Base-by-base conservation (phyloP, 805 yeast species). In the Candida odintsovae region DNA sequence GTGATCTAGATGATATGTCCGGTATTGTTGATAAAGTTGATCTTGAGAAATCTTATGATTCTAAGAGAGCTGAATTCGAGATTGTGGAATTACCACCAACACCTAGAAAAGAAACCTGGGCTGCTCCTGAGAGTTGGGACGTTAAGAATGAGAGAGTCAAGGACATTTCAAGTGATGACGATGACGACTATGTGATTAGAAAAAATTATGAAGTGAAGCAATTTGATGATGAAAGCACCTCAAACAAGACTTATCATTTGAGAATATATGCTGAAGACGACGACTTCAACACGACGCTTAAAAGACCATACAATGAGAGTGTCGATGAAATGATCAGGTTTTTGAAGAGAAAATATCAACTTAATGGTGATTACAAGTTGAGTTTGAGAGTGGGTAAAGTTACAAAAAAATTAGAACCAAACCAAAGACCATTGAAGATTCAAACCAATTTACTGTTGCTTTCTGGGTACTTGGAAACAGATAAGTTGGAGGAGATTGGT, bases 211-310 rank as follows among this genome's bases (percentile, higher is more conserved):
- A 65, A 35, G 66, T 68, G 38, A 64, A 63, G 21, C 56, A 54
- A 11, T 35, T 43, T 2, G 62, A 65, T 48, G 54, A 63, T 36
- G 53, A 65, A 33, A 64, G 48, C 55, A 60, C 33, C 18, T 40
- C 43, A 6, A 57, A 60, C 35, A 63, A 58, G 40, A 67, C 64
- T 4, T 76, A 69, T 53, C 76, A 73, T 50, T 70, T 92, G 20
- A 80, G 96, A 50, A 82, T 92, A 2, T 90, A 86, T 68, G 80
- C 85, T 48, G 86, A 81, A 44, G 95, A 87, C 48, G 90, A 89
- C 55, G 85, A 90, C 11, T 87, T 89, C 53, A 85, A 94, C 15
- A 72, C 82, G 0, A 87, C 96, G 1, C 68, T 92, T 19, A 80
- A 90, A 15, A 83, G 95, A 59, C 79, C 92, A 0, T 73, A 86